Conservation (phyloP, 75 land plant genomes). For the Pseudotsuga menziesii region DNA sequence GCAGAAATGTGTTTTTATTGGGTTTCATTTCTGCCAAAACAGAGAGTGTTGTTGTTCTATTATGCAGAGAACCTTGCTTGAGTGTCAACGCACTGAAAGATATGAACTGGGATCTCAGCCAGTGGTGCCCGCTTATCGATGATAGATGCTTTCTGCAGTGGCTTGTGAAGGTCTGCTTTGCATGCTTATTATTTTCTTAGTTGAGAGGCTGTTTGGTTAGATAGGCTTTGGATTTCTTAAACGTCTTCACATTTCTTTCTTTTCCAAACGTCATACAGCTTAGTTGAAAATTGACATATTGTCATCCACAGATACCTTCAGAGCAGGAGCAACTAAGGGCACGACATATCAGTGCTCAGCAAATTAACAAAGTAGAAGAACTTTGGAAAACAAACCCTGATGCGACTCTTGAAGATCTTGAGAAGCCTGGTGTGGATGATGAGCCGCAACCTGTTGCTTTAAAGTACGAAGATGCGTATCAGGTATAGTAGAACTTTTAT, state of each 20-base stretch:
- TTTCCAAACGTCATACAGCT: too few relatives aligned
- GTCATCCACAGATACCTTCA: constrained; percentile 74
- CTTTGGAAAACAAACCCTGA: constrained; percentile 99
- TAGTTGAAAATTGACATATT: neutral
- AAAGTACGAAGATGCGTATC: constrained; percentile 99
- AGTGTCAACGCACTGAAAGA: constrained; percentile 97
- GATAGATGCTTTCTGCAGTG: constrained; percentile 97
- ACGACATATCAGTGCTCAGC: constrained; percentile 97
- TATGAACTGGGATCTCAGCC: constrained; percentile 98
- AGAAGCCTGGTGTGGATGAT: constrained; percentile 99
- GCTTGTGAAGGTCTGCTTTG: constrained; percentile 85
- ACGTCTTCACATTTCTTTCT: too few relatives aligned
- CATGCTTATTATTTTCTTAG: neutral
- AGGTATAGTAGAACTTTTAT: constrained; percentile 37
- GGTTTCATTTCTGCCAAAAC: constrained; percentile 98
- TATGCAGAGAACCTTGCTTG: constrained; percentile 95
- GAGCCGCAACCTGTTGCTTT: constrained; percentile 94
- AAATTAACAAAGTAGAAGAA: constrained; percentile 97
- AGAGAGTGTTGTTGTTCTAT: constrained; percentile 96
- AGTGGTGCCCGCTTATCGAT: constrained; percentile 98
- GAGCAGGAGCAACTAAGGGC: constrained; percentile 99
- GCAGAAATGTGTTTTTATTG: constrained; percentile 94
- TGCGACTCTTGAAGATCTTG: constrained; percentile 97
- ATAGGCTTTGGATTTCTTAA: neutral
- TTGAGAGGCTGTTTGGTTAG: neutral